Evolutionary conservation across 163 green algal species (phyloP).

Genomic region (Chlorella variabilis): DNA sequence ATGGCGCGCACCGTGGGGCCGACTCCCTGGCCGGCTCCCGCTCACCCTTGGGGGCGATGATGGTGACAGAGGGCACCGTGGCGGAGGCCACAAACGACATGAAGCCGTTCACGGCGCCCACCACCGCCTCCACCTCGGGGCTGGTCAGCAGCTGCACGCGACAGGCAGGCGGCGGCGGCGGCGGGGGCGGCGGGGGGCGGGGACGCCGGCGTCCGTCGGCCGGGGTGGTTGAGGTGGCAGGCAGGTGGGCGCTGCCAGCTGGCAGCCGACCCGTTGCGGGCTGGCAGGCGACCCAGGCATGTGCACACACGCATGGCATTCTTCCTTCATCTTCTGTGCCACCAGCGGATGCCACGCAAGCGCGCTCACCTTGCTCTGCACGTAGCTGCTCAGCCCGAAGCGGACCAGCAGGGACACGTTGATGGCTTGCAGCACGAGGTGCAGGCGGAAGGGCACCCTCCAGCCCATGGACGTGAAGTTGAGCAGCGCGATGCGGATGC

Average conservation of each 20-base stretch:
- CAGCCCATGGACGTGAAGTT: conserved; percentile 4
- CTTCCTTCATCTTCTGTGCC: too few species aligned
- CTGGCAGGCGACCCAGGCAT: too few species aligned
- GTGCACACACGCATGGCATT: too few species aligned
- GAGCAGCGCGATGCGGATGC: conserved; percentile 11
- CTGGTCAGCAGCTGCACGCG: conserved; percentile 3
- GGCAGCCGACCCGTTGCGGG: too few species aligned
- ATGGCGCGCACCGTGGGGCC: too few species aligned
- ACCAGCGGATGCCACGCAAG: not conserved
- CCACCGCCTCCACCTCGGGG: not conserved
- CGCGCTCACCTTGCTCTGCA: not conserved
- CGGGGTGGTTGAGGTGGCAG: too few species aligned
- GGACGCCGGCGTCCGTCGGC: too few species aligned
- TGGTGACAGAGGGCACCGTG: not conserved
- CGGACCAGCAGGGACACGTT: not conserved
- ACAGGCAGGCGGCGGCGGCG: not conserved
- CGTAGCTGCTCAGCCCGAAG: not conserved
- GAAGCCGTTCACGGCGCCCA: not conserved
- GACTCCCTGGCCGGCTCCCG: too few species aligned
- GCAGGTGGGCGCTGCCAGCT: too few species aligned
- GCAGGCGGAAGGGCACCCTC: conserved; percentile 10
- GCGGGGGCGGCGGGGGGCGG: not conserved
- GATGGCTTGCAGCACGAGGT: conserved; percentile 5
- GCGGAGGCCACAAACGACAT: not conserved
- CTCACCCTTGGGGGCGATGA: not conserved